These are phyloP conservation scores for Dinochytrium kinnereticum DNA, from an alignment of 371 early-diverging fungal species.

Conservation along the genomic window DNA sequence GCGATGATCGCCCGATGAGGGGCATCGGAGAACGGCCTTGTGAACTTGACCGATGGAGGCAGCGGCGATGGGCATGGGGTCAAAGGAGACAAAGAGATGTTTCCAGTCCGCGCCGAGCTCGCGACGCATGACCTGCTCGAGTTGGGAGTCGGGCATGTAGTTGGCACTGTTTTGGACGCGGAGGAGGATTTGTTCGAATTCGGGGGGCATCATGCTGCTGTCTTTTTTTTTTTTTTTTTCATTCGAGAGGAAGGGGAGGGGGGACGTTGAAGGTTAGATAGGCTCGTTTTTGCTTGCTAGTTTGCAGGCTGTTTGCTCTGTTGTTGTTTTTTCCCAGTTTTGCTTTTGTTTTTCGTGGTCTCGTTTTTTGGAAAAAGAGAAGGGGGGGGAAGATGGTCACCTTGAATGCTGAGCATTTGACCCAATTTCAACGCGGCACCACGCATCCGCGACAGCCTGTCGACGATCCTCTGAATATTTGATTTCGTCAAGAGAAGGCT, in stretches of 20 bases:
- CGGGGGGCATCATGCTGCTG: conserved; percentile 71
- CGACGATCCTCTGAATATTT: conserved; percentile 88
- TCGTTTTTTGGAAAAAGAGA: no score
- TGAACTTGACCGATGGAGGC: conserved; percentile 98
- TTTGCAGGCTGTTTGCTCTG: no score
- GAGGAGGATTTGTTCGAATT: conserved; percentile 80
- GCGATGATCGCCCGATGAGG: conserved; percentile 39
- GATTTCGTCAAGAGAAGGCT: conserved; percentile 29
- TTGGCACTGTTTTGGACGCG: conserved; percentile 94
- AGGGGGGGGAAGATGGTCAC: conserved; percentile 13
- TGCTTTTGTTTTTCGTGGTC: no score
- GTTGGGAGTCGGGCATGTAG: conserved; percentile 90
- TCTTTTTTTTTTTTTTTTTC: no score
- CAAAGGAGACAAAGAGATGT: conserved; percentile 62
- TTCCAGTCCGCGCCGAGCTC: conserved; percentile 85
- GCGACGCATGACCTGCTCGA: conserved; percentile 72
- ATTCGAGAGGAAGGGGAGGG: no score
- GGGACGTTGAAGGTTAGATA: no score
- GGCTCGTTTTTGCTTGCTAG: no score
- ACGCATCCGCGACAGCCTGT: conserved; percentile 89
- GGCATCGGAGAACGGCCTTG: conserved; percentile 54
- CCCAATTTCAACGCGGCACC: conserved; percentile 98
- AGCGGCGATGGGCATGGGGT: conserved; percentile 85
- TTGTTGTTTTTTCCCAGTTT: no score
- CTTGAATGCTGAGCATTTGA: conserved; percentile 97